Base-by-base conservation (phyloP, 208 protist species). In the Crithidia expoeki region DNA sequence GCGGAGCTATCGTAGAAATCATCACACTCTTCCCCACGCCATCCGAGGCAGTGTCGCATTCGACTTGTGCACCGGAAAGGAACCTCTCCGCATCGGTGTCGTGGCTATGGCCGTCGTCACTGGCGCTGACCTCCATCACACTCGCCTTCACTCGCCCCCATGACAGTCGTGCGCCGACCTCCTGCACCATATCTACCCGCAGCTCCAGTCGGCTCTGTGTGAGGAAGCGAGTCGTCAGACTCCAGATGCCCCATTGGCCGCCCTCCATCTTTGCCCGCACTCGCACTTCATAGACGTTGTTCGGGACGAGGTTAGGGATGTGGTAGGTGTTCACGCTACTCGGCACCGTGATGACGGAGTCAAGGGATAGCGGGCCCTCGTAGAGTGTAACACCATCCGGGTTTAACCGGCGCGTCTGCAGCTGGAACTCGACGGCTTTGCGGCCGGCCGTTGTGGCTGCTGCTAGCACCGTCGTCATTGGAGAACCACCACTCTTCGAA, bases 241-340 rank as follows among this genome's bases (percentile, higher is more conserved):
- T 95, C 92, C 94, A 97, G 61, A 84, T 82, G n/a, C 92, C 92
- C 90, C 91, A 97, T 46, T 84, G 74, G 28, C 83, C 87, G 40
- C 79, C 75, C 64, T 90, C 84, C 21, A 76, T 81, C 63, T 92
- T 84, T 3, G 88, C 88, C 3, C 91, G 84, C 49, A 94, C 82
- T 16, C 88, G 79, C 40, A 97, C 80, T 21, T 80, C 81, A 72
- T 97, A 97, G 23, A 96, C 93, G 50, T 83, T 90, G 76, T 89
- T 94, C 63, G 87, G 89, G 2, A 88, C 66, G 23, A 97, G 85
- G 50, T 79, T 78, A 5, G 75, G 60, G 34, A 96, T 76, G 78
- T 92, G 85, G 64, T 83, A 84, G 9, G 76, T 67, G 40, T 72
- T 79, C 16, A 70, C 70, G 56, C 52, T 81, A 44, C 81, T 53